A percentile compares a stretch with the other conserved stretches of the same genome.
phyloP scores from a whole-genome alignment of 768 basidiomycete species.

The Lactifluus echinatus region DNA sequence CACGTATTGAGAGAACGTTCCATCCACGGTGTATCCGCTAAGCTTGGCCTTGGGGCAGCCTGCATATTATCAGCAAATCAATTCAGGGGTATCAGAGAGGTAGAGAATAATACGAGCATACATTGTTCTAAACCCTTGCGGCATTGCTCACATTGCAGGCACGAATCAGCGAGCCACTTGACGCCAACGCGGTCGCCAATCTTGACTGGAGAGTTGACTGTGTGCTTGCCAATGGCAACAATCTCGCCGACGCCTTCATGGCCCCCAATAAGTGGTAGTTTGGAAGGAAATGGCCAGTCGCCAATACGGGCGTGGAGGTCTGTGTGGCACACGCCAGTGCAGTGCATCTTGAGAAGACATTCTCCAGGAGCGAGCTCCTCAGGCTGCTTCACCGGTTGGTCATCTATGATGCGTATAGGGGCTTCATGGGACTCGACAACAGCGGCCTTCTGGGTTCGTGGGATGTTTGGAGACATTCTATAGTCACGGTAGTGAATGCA shows the following conservation, averaged over 20 bases:
- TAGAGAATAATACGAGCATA: conserved; percentile 27
- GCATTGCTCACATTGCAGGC: conserved; percentile 70
- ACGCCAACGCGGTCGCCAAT: conserved; percentile 77
- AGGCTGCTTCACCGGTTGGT: conserved; percentile 49
- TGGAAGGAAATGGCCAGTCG: conserved; percentile 75
- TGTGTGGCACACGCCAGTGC: conserved; percentile 82
- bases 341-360: conserved; percentile 67
- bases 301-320: conserved; percentile 67
- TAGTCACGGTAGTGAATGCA: background rate
- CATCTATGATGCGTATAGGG: conserved; percentile 28
- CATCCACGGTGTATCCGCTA: conserved; percentile 69
- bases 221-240: conserved; percentile 69
- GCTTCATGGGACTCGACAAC: conserved; percentile 29
- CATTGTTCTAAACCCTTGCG: conserved; percentile 69
- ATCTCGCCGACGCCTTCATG: conserved; percentile 73
- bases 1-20: conserved; percentile 67
- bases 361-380: conserved; percentile 55
- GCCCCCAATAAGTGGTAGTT: conserved; percentile 64
- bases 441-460: conserved; percentile 36
- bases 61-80: conserved; percentile 20
- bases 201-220: conserved; percentile 50
- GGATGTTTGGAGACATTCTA: conserved; percentile 28
- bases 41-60: conserved; percentile 52
- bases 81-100: background rate
- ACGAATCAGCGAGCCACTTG: conserved; percentile 73